Evolutionary conservation across 352 stramenopile species (phyloP), one percentile per base, ranked within the genome.

Genomic region (Phytophthora pistaciae): DNA sequence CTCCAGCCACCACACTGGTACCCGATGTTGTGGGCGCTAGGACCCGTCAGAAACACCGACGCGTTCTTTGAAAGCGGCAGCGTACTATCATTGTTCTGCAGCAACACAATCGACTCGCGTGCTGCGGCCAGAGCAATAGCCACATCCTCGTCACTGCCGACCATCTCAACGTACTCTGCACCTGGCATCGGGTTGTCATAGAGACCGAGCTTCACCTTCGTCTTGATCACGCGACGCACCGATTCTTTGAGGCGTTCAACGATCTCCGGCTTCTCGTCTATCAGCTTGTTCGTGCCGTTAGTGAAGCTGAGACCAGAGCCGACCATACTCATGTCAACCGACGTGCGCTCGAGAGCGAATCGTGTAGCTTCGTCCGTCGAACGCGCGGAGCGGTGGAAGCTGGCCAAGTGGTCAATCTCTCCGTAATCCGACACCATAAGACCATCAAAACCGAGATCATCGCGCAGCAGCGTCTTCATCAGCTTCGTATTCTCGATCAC

Each of bases 251-350:
- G 53, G 11, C 85, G 78, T 4, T 66, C 68, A 3, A 75, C 16
- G n/a, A 80, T 65, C 2, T 42, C 56, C 0, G 74, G 74, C 3
- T 74, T 38, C 1, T 67, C 36, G 79, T 29, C 27, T 5, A 29
- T 29, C 27, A 29, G 3, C 27, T 29, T 29, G 27, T 29, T 82
- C 9, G 57, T 70, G 18, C 70, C 60, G 23, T 90, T 81, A 23
- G 91, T 79, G 48, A 85, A 80, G 27, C 25, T 5, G 59, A 33
- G 25, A 1, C 25, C 0, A 66, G 66, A 20, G 70, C 59, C 66
- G 11, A 94, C 82, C 91, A 97, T 97, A 59, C 78, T 94, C 85
- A 98, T 94, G 58, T 98, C 92, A 18, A 98, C 74, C 33, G 74
- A 79, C 5, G 85, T 91, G 54, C 92, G 79, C 38, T 66, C 27